Percentiles rank a stretch among this genome's conserved stretches.
Evolutionary conservation across 1,284 basidiomycete species (phyloP).

Genomic region (Sphaerobolus stellatus): DNA sequence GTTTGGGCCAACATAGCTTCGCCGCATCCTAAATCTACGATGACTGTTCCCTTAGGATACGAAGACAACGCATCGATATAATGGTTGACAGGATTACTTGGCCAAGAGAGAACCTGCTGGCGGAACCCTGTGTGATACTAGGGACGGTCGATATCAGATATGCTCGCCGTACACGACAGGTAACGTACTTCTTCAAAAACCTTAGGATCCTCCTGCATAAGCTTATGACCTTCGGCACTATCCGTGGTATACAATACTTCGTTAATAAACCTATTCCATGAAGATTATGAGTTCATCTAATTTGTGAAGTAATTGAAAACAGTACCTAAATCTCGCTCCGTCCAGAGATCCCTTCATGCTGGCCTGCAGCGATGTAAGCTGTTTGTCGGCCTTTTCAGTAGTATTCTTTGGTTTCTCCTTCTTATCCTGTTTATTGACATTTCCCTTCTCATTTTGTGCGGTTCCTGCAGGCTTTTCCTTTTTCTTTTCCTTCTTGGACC

Average conservation of each 20-base stretch:
- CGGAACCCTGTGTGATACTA: constrained; percentile 93
- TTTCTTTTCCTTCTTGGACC: too few relatives aligned
- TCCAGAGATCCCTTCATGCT: constrained; percentile 76
- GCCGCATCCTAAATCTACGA: constrained; percentile 95
- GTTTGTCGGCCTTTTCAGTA: not conserved
- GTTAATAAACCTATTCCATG: constrained; percentile 70
- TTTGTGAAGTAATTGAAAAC: constrained; percentile 5
- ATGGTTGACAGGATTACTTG: constrained; percentile 82
- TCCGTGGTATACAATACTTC: constrained; percentile 84
- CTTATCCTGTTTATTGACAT: not conserved
- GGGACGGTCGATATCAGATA: constrained; percentile 1
- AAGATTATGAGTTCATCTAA: constrained; percentile 11
- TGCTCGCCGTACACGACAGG: not conserved
- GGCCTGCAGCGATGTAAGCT: constrained; percentile 71
- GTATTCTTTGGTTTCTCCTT: not conserved
- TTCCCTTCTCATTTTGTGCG: not conserved
- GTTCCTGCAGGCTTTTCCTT: too few relatives aligned
- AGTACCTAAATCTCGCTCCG: constrained; percentile 82
- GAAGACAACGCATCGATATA: constrained; percentile 63
- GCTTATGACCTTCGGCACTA: constrained; percentile 67
- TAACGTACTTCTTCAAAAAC: constrained; percentile 71
- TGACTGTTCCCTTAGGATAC: constrained; percentile 66
- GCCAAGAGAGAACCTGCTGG: constrained; percentile 87
- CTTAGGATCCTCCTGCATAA: constrained; percentile 80
- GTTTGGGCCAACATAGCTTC: constrained; percentile 85